Evolutionary conservation across 192 early-diverging fungal species (phyloP).

Genomic region (Entomortierella chlamydospora): DNA sequence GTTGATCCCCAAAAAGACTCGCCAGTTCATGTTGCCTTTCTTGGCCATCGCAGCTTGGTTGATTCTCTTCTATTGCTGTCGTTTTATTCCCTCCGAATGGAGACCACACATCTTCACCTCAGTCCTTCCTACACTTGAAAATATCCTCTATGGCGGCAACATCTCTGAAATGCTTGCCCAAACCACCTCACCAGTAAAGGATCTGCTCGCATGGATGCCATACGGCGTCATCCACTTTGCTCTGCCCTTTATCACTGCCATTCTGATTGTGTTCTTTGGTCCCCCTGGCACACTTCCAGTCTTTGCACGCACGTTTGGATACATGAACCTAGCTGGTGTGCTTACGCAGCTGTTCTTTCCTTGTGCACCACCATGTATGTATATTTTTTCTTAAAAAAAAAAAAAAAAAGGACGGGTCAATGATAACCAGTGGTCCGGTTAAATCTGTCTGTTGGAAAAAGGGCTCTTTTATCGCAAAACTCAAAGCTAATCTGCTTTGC

Average conservation of each 20-base stretch:
- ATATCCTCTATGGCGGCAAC: constrained; percentile 75
- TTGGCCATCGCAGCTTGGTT: constrained; percentile 69
- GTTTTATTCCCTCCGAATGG: constrained; percentile 60
- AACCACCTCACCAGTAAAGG: constrained; percentile 62
- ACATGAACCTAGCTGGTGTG: constrained; percentile 76
- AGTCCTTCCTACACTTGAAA: constrained; percentile 72
- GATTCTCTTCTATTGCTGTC: constrained; percentile 65
- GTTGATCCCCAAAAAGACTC: constrained; percentile 53
- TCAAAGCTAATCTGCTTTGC: no score
- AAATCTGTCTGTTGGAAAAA: not conserved
- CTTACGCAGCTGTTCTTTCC: constrained; percentile 76
- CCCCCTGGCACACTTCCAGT: constrained; percentile 61
- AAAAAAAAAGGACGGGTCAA: no score
- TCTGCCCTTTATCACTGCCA: constrained; percentile 68
- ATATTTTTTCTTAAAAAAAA: not conserved
- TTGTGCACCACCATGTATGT: constrained; percentile 75
- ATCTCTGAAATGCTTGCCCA: constrained; percentile 69
- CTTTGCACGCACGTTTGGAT: constrained; percentile 72
- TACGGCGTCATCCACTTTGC: constrained; percentile 82
- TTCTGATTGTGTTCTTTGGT: constrained; percentile 61
- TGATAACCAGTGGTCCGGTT: no score
- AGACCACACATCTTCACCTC: constrained; percentile 75
- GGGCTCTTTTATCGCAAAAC: no score
- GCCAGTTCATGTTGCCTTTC: constrained; percentile 63
- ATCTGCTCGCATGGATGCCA: constrained; percentile 76